A percentile compares a stretch with the other conserved stretches of the same genome.
phyloP scores from a whole-genome alignment of 495 filamentous ascomycete genomes.

The Neurospora pannonica region DNA sequence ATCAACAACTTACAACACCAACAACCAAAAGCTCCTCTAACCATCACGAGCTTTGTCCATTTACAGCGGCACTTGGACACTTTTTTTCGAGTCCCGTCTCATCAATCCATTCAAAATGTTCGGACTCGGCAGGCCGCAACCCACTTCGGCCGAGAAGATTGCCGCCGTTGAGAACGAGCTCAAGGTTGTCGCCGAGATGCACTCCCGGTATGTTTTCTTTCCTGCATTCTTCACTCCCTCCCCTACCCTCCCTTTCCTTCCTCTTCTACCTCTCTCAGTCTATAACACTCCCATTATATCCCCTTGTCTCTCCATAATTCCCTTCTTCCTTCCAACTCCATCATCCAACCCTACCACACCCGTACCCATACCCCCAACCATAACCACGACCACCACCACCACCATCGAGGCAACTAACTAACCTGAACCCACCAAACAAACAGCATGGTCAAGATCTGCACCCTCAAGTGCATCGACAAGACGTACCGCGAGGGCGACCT shows the following conservation, averaged over 20 bases:
- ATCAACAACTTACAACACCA: not conserved
- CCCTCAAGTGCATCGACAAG: constrained; percentile 80
- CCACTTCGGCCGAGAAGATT: constrained; percentile 92
- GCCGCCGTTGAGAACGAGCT: constrained; percentile 86
- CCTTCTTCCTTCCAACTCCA: not conserved
- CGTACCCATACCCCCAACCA: no score
- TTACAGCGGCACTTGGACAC: not conserved
- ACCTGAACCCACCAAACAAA: not conserved
- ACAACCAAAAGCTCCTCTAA: not conserved
- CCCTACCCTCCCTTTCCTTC: not conserved
- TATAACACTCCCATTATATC: not conserved
- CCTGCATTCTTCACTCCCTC: not conserved
- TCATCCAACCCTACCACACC: not conserved
- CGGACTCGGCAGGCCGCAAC: constrained; percentile 76
- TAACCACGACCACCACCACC: not conserved
- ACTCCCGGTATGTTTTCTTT: constrained; percentile 61
- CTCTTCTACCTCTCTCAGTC: not conserved
- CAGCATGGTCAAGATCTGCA: constrained; percentile 80
- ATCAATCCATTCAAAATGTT: constrained; percentile 59
- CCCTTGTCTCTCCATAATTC: not conserved
- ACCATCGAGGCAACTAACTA: not conserved
- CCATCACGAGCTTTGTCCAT: not conserved
- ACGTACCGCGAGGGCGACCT: constrained; percentile 92
- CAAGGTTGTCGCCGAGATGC: constrained; percentile 94
- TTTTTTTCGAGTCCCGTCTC: not conserved